phyloP scores from a whole-genome alignment of 1,284 basidiomycete genomes.

The Vanrija sp. region DNA sequence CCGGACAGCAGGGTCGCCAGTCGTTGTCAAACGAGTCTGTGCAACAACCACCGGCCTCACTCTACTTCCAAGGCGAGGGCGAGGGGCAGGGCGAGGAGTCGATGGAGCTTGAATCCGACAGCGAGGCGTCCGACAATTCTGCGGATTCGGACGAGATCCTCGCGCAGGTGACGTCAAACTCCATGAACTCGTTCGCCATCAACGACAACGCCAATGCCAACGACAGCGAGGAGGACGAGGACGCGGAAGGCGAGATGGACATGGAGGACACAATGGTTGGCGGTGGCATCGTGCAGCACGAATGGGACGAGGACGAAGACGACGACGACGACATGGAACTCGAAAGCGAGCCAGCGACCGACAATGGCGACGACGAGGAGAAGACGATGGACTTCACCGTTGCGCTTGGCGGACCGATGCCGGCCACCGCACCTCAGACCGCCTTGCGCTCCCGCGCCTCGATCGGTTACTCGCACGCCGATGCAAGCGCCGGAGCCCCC shows the following conservation, averaged over 20 bases:
- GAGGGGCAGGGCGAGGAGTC: constrained; percentile 57
- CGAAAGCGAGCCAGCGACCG: constrained; percentile 20
- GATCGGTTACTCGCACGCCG: constrained; percentile 44
- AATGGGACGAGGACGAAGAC: constrained; percentile 12
- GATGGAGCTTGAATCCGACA: constrained; percentile 54
- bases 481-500: constrained; percentile 10
- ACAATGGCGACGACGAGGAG: constrained; percentile 38
- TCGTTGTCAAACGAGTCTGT: no score
- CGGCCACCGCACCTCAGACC: constrained; percentile 34
- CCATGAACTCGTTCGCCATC: neutral
- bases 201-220: neutral
- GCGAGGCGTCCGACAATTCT: constrained; percentile 20
- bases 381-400: constrained; percentile 51
- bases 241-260: constrained; percentile 19
- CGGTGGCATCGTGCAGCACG: constrained; percentile 26
- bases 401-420: constrained; percentile 46
- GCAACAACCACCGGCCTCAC: neutral
- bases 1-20: no score
- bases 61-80: constrained; percentile 26
- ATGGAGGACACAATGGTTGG: constrained; percentile 17
- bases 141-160: constrained; percentile 17
- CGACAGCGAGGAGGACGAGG: neutral
- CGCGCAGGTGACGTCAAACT: constrained; percentile 3
- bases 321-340: constrained; percentile 14
- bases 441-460: constrained; percentile 34